A percentile compares a stretch with the other conserved stretches of the same genome.
These are phyloP conservation scores for Cystofilobasidium bisporidii DNA, from an alignment of 768 basidiomycete genomes.

Conservation along the genomic window DNA sequence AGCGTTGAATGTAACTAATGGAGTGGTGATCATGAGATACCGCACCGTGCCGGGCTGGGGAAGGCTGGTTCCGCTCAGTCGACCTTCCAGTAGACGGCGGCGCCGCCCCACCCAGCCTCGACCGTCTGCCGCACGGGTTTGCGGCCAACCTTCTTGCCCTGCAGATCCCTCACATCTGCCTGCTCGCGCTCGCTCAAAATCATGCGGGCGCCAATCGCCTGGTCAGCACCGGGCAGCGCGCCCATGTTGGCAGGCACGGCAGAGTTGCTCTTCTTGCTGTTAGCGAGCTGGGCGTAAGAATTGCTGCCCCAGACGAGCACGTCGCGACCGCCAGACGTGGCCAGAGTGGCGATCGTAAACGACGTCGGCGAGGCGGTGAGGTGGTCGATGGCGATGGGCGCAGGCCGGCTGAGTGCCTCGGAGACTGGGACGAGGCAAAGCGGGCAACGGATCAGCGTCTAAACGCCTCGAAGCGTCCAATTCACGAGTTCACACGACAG, in stretches of 20 bases:
- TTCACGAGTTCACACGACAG: too few relatives aligned
- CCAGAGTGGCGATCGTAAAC: constrained; percentile 29
- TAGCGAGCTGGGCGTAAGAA: constrained; percentile 37
- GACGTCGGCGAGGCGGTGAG: constrained; percentile 31
- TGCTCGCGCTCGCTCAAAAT: constrained; percentile 39
- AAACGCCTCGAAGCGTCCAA: too few relatives aligned
- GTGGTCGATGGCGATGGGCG: constrained; percentile 29
- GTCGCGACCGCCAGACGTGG: constrained; percentile 37
- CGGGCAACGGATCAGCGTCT: too few relatives aligned
- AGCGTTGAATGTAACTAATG: too few relatives aligned
- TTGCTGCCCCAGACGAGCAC: constrained; percentile 41
- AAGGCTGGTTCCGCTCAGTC: constrained; percentile 28
- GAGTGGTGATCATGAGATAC: too few relatives aligned
- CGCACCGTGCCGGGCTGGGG: too few relatives aligned
- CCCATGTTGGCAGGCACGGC: constrained; percentile 36
- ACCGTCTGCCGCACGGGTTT: constrained; percentile 38
- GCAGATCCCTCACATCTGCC: constrained; percentile 35
- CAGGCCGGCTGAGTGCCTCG: constrained; percentile 19
- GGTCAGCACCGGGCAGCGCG: constrained; percentile 22
- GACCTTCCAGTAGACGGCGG: constrained; percentile 42
- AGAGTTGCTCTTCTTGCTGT: constrained; percentile 41
- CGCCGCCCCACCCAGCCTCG: constrained; percentile 40
- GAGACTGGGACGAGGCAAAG: constrained; percentile 16
- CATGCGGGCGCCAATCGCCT: constrained; percentile 41
- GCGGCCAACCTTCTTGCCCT: constrained; percentile 36